Evolutionary conservation across 345 rosid genomes (phyloP).

Genomic region (Noccaea bulbosa): DNA sequence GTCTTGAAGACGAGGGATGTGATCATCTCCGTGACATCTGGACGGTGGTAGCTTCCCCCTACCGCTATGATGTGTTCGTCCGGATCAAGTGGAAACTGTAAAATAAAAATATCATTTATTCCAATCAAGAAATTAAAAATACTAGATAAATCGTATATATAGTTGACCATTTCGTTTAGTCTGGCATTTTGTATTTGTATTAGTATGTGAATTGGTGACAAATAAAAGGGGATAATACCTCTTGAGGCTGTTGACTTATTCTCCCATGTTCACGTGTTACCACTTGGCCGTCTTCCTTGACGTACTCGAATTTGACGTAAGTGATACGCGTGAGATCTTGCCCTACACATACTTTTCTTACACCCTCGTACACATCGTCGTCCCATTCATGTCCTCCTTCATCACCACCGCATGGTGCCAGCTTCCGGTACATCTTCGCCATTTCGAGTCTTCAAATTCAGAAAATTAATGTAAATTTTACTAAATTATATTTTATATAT

Average conservation of each 20-base stretch:
- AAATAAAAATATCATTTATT: constrained; percentile 1
- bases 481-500: background rate
- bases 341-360: constrained; percentile 36
- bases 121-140: background rate
- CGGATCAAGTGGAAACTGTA: constrained; percentile 27
- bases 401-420: constrained; percentile 25
- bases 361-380: constrained; percentile 38
- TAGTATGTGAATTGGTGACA: too few species aligned
- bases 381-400: constrained; percentile 40
- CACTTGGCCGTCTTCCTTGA: constrained; percentile 28
- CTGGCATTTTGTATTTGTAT: too few species aligned
- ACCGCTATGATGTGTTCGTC: constrained; percentile 33
- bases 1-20: constrained; percentile 32
- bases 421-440: constrained; percentile 23
- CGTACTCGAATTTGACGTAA: constrained; percentile 39
- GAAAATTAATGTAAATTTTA: background rate
- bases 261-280: constrained; percentile 40
- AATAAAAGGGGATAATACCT: constrained; percentile 17
- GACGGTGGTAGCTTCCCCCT: constrained; percentile 26
- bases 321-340: constrained; percentile 33
- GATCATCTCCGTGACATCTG: constrained; percentile 26
- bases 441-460: background rate
- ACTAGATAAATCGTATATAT: too few species aligned
- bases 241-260: constrained; percentile 8
- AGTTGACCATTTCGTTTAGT: too few species aligned